Percentiles rank a stretch among this genome's conserved stretches.
Evolutionary conservation across 2,329 filamentous ascomycete species (phyloP).

Genomic region (Acephala macrosclerotiorum): DNA sequence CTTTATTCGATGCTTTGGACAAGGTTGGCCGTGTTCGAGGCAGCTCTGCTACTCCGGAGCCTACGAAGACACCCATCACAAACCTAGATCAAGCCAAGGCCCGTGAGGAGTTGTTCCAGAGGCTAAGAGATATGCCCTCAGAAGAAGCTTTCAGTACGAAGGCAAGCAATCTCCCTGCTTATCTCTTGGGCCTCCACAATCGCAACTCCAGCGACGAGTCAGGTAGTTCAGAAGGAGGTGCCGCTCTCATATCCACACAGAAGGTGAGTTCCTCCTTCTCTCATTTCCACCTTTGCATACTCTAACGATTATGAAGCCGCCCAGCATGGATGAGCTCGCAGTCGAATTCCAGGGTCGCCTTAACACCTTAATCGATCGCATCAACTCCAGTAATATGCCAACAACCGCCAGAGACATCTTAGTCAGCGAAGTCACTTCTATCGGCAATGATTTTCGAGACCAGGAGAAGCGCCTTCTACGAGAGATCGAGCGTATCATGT

Average conservation of each 20-base stretch:
- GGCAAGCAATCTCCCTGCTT: no score
- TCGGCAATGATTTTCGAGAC: not conserved
- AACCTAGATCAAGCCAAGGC: no score
- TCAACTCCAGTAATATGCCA: not conserved
- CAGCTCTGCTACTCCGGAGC: not conserved
- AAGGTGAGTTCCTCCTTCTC: not conserved
- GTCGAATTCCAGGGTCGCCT: not conserved
- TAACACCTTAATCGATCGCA: not conserved
- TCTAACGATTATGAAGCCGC: not conserved
- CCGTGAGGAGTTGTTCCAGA: no score
- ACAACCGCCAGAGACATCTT: not conserved
- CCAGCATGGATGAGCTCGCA: not conserved
- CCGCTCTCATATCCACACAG: not conserved
- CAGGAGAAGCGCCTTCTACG: not conserved
- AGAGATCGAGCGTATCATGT: not conserved
- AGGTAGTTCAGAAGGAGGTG: no score
- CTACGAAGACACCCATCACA: not conserved
- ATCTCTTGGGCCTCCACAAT: not conserved
- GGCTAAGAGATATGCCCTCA: no score
- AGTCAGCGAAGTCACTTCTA: not conserved
- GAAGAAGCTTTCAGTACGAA: no score
- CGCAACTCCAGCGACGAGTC: not conserved
- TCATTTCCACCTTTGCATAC: not conserved
- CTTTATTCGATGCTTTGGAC: not conserved
- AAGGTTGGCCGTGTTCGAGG: not conserved